A percentile compares a stretch with the other conserved stretches of the same genome.
phyloP scores from a whole-genome alignment of 768 basidiomycete genomes.

The Trametes villosa region DNA sequence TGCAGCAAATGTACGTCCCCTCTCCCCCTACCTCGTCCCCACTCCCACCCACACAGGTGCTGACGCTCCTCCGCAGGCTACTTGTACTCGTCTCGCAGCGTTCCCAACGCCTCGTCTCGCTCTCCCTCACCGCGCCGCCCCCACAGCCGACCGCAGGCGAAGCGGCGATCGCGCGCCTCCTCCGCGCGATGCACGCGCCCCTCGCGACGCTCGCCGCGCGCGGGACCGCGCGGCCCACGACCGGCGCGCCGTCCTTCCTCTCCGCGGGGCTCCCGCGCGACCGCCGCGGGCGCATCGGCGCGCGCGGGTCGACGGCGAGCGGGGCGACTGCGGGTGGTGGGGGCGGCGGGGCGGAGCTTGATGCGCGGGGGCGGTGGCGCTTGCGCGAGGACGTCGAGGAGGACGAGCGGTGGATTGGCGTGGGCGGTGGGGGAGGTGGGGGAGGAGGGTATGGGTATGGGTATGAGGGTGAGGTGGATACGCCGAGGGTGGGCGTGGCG shows the following conservation, averaged over 20 bases:
- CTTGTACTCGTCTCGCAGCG: conserved; percentile 76
- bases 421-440: background rate
- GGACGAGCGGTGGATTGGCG: conserved; percentile 32
- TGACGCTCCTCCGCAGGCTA: conserved; percentile 48
- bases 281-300: conserved; percentile 70
- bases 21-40: background rate
- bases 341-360: background rate
- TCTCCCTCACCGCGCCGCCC: conserved; percentile 58
- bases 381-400: conserved; percentile 32
- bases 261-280: conserved; percentile 77
- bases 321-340: background rate
- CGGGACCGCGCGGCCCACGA: conserved; percentile 22
- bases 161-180: conserved; percentile 66
- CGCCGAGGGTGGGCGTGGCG: conserved; percentile 47
- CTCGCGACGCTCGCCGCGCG: conserved; percentile 33
- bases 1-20: conserved; percentile 76
- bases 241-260: conserved; percentile 61
- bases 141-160: conserved; percentile 67
- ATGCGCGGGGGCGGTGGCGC: conserved; percentile 8
- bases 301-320: background rate
- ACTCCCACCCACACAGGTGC: background rate
- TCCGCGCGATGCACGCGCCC: conserved; percentile 64
- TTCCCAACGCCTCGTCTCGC: conserved; percentile 58
- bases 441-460: conserved; percentile 10
- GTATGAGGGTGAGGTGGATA: conserved; percentile 54